Percentiles rank a stretch among this genome's conserved stretches.
Conservation (phyloP, 2,329 filamentous ascomycete genomes). For the Arthroderma sp. region DNA sequence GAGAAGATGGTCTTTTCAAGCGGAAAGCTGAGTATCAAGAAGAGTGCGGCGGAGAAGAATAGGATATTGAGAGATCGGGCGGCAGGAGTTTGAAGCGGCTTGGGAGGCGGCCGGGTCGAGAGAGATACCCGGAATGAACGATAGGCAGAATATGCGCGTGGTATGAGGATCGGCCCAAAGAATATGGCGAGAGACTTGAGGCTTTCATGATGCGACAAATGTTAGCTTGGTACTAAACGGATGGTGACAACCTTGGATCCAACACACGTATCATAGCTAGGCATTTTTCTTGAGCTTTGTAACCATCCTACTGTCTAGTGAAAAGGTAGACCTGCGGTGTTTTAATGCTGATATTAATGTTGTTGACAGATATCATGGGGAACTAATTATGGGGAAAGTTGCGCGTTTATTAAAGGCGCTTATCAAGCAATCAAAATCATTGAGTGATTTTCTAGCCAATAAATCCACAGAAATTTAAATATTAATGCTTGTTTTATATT, state of each 20-base stretch:
- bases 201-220: conserved; percentile 14
- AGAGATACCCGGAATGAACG: conserved; percentile 22
- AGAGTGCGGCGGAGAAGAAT: conserved; percentile 40
- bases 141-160: conserved; percentile 26
- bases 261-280: conserved; percentile 11
- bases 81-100: conserved; percentile 23
- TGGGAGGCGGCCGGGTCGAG: conserved; percentile 23
- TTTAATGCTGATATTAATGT: too few relatives aligned
- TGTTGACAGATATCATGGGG: too few relatives aligned
- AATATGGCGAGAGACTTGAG: conserved; percentile 32
- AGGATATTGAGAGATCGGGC: conserved; percentile 35
- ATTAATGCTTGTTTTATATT: too few relatives aligned
- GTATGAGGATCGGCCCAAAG: conserved; percentile 30
- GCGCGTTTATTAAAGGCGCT: too few relatives aligned
- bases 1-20: background rate
- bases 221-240: background rate
- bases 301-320: too few relatives aligned
- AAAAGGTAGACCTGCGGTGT: too few relatives aligned
- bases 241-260: background rate
- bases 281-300: conserved; percentile 6
- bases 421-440: too few relatives aligned
- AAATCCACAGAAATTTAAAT: too few relatives aligned
- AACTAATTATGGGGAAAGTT: too few relatives aligned
- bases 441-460: too few relatives aligned
- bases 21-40: conserved; percentile 52